Conservation (phyloP, 164 flowering plant genomes). For the Houttuynia cordata region DNA sequence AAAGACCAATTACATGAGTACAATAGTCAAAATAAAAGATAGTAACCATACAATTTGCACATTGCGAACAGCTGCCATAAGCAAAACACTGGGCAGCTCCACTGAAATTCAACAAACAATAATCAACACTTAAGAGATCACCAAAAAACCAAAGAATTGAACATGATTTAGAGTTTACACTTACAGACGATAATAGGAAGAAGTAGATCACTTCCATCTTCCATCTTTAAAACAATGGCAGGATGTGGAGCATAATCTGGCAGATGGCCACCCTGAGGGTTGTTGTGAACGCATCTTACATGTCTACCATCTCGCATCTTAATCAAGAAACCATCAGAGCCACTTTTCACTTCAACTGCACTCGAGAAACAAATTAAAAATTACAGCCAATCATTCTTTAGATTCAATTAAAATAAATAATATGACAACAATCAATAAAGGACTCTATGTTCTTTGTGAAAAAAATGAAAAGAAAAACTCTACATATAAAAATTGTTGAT, state of each 20-base stretch:
- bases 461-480: too few relatives aligned
- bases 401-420: too few relatives aligned
- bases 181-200: slow-evolving; percentile 97
- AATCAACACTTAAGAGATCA: neutral
- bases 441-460: neutral
- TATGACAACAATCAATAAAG: too few relatives aligned
- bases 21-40: neutral
- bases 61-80: slow-evolving; percentile 95
- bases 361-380: neutral
- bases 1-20: neutral
- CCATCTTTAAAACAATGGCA: slow-evolving; percentile 96
- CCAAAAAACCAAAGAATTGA: neutral
- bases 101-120: slow-evolving; percentile 37
- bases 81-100: slow-evolving; percentile 95
- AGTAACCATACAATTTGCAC: slow-evolving; percentile 70
- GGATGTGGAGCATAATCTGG: slow-evolving; percentile 96
- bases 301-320: slow-evolving; percentile 94
- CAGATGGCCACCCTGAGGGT: slow-evolving; percentile 84
- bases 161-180: slow-evolving; percentile 14
- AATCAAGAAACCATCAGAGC: slow-evolving; percentile 80
- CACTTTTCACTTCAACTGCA: slow-evolving; percentile 94
- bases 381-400: too few relatives aligned
- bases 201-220: slow-evolving; percentile 95
- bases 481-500: neutral
- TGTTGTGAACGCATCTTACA: slow-evolving; percentile 81